A percentile compares a stretch with the other conserved stretches of the same genome.
Conservation (phyloP, 208 protist species). For the Balamuthia mandrillaris region DNA sequence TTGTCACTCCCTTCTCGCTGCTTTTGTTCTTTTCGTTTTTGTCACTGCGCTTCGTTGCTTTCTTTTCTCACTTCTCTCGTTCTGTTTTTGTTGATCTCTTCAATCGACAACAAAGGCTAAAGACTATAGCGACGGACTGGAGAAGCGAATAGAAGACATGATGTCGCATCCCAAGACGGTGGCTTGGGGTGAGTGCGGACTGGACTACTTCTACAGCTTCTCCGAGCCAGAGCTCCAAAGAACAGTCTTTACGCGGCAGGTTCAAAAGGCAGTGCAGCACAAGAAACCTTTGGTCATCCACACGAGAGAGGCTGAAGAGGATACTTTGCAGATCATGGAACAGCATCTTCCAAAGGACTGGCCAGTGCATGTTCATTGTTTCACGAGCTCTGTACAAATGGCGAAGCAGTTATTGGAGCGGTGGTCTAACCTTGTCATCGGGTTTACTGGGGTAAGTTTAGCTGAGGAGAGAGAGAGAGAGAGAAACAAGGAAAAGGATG, state of each 20-base stretch:
- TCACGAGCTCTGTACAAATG: conserved; percentile 57
- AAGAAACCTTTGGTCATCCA: conserved; percentile 71
- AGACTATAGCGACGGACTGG: conserved; percentile 35
- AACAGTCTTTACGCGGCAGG: not conserved
- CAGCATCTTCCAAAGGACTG: conserved; percentile 57
- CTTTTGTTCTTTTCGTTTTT: not conserved
- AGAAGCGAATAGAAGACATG: not conserved
- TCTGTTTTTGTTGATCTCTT: not conserved
- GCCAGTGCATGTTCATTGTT: conserved; percentile 69
- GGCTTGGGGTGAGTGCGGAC: conserved; percentile 63
- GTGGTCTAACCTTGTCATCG: conserved; percentile 68
- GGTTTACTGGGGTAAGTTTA: conserved; percentile 74
- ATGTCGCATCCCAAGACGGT: conserved; percentile 48
- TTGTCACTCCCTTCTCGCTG: too few species aligned
- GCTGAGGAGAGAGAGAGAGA: conserved; percentile 48
- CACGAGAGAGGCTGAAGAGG: conserved; percentile 70
- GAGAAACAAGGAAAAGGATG: too few species aligned
- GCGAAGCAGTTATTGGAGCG: conserved; percentile 49
- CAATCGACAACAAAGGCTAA: conserved; percentile 45
- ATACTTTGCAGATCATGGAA: conserved; percentile 65
- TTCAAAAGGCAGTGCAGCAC: not conserved
- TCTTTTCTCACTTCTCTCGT: not conserved
- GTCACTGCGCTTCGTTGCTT: not conserved
- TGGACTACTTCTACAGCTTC: conserved; percentile 43
- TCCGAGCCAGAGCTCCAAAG: not conserved